Percentiles rank a stretch among this genome's conserved stretches.
phyloP scores from a whole-genome alignment of 2,329 filamentous ascomycete species.

The Claviceps sp. region DNA sequence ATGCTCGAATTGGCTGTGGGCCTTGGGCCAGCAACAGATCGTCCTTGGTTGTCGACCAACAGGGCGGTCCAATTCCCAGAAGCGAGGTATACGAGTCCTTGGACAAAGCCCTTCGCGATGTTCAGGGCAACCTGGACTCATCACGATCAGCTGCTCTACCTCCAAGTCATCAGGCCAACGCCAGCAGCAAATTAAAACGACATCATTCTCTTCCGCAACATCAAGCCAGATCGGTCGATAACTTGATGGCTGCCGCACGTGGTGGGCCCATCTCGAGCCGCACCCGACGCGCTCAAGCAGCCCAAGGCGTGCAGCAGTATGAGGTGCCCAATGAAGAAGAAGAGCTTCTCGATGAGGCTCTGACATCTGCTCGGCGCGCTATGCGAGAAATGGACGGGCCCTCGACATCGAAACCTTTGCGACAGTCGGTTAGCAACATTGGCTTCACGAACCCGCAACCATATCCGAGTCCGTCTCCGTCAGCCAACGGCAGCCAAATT shows the following conservation, averaged over 20 bases:
- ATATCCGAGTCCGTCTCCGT: conserved; percentile 58
- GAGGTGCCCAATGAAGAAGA: conserved; percentile 95
- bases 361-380: conserved; percentile 63
- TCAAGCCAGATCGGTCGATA: conserved; percentile 51
- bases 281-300: conserved; percentile 63
- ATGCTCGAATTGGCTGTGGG: conserved; percentile 82
- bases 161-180: conserved; percentile 35
- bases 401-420: conserved; percentile 24
- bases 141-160: conserved; percentile 30
- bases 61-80: conserved; percentile 35
- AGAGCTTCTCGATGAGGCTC: conserved; percentile 80
- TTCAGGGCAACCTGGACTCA: conserved; percentile 36
- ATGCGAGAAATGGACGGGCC: conserved; percentile 55
- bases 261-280: conserved; percentile 60
- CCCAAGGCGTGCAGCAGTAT: conserved; percentile 67
- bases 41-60: conserved; percentile 62
- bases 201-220: conserved; percentile 53
- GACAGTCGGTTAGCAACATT: conserved; percentile 52
- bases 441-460: conserved; percentile 37
- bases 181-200: conserved; percentile 43
- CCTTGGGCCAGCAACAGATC: conserved; percentile 81
- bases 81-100: conserved; percentile 46
- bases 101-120: conserved; percentile 43
- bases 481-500: conserved; percentile 67
- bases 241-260: conserved; percentile 42